These are phyloP conservation scores for Monarda citriodora DNA, from an alignment of 305 asterid species.

Conservation along the genomic window DNA sequence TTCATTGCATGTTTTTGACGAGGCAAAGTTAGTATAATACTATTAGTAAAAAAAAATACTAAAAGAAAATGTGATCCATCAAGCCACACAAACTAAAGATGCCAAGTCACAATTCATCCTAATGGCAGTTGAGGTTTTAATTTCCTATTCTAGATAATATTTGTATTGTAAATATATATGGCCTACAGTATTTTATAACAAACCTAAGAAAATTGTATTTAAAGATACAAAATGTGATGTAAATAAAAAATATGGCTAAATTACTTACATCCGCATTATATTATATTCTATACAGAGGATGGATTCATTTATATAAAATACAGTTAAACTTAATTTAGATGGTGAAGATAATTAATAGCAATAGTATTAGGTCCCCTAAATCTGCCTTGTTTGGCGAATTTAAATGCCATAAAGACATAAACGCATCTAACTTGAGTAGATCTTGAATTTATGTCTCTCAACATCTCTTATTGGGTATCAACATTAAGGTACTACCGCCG, in stretches of 20 bases:
- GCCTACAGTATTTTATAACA: no score
- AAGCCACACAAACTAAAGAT: background rate
- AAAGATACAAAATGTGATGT: no score
- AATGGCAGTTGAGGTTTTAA: no score
- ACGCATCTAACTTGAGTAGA: background rate
- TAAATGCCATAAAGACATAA: background rate
- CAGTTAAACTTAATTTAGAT: background rate
- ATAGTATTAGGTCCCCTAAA: background rate
- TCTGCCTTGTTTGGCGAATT: background rate
- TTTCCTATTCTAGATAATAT: no score
- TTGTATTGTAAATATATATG: no score
- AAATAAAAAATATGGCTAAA: no score
- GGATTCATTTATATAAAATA: background rate
- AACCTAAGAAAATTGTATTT: no score
- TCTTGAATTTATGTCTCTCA: background rate
- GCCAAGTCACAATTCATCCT: conserved; percentile 3
- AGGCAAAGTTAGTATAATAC: background rate
- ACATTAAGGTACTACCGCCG: no score
- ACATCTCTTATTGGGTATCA: background rate
- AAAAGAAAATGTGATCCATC: background rate
- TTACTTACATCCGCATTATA: no score
- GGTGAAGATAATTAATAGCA: background rate
- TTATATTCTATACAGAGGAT: no score
- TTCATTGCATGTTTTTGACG: background rate
- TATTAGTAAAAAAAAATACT: background rate